A percentile compares a stretch with the other conserved stretches of the same genome.
Evolutionary conservation across 2,329 filamentous ascomycete species (phyloP).

Genomic region (Ophioceras dolichostomum): DNA sequence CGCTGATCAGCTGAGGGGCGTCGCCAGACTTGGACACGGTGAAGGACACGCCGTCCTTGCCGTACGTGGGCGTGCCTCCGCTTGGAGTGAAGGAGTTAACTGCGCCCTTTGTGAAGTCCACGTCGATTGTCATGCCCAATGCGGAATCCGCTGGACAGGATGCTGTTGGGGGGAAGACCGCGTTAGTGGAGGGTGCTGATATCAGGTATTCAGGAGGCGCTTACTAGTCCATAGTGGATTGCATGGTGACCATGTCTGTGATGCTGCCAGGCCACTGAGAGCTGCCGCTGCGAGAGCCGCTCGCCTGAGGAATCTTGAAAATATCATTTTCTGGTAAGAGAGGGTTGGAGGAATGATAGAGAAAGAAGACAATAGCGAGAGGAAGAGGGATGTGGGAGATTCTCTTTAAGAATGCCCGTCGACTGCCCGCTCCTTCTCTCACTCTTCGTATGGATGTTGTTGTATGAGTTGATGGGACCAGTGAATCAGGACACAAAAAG

Average conservation of each 20-base stretch:
- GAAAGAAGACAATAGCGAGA: too few species aligned
- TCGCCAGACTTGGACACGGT: slow-evolving; percentile 70
- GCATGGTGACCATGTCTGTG: slow-evolving; percentile 20
- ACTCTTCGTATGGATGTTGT: too few species aligned
- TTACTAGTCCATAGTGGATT: slow-evolving; percentile 17
- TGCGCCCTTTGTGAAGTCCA: slow-evolving; percentile 69
- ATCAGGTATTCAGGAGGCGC: slow-evolving; percentile 2
- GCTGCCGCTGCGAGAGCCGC: slow-evolving; percentile 7
- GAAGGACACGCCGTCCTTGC: slow-evolving; percentile 65
- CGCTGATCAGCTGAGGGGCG: slow-evolving; percentile 71
- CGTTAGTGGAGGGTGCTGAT: not conserved
- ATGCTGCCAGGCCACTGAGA: slow-evolving; percentile 10
- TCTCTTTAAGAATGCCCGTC: too few species aligned
- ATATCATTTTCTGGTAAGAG: slow-evolving; percentile 8
- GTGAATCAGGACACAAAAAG: too few species aligned
- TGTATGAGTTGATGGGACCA: too few species aligned
- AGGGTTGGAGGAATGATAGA: too few species aligned
- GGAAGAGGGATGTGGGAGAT: too few species aligned
- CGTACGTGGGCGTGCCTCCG: slow-evolving; percentile 62
- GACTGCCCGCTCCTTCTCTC: too few species aligned
- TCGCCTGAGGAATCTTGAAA: slow-evolving; percentile 9
- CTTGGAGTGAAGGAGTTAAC: slow-evolving; percentile 67
- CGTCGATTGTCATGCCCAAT: slow-evolving; percentile 66
- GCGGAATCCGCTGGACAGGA: slow-evolving; percentile 67
- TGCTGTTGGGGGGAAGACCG: slow-evolving; percentile 17